A percentile compares a stretch with the other conserved stretches of the same genome.
These are phyloP conservation scores for Penicillium freii DNA, from an alignment of 2,329 filamentous ascomycete genomes.

Conservation along the genomic window DNA sequence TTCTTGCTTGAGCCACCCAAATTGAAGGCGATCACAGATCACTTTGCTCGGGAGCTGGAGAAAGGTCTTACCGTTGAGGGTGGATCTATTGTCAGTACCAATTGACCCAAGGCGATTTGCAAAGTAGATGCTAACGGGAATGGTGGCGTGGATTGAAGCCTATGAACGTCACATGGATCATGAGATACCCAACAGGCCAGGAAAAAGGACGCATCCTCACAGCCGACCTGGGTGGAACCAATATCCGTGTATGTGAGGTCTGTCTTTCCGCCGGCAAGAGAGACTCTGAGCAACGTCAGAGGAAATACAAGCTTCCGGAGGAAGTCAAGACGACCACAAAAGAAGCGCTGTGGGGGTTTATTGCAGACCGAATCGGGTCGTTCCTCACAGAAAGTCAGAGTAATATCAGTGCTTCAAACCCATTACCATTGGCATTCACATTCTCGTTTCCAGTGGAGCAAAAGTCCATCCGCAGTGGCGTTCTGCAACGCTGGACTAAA, in stretches of 20 bases:
- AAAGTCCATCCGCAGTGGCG: slow-evolving; percentile 77
- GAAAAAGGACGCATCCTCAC: slow-evolving; percentile 80
- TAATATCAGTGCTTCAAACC: slow-evolving; percentile 39
- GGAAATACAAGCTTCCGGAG: slow-evolving; percentile 81
- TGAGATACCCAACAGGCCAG: slow-evolving; percentile 70
- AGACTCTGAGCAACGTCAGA: slow-evolving; percentile 81
- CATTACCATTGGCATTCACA: slow-evolving; percentile 77
- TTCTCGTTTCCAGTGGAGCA: slow-evolving; percentile 89
- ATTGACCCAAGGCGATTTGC: background rate
- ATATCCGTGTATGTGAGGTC: slow-evolving; percentile 83
- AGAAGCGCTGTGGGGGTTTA: slow-evolving; percentile 82
- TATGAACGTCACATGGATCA: slow-evolving; percentile 92
- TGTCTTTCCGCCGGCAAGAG: slow-evolving; percentile 73
- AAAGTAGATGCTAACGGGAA: background rate
- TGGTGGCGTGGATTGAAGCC: slow-evolving; percentile 54
- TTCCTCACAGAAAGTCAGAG: slow-evolving; percentile 74
- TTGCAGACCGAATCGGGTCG: slow-evolving; percentile 76
- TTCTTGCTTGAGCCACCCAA: slow-evolving; percentile 71
- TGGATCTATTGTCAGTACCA: slow-evolving; percentile 71
- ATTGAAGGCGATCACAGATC: slow-evolving; percentile 81
- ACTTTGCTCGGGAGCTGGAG: slow-evolving; percentile 77
- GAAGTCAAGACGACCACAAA: slow-evolving; percentile 75
- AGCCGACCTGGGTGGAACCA: slow-evolving; percentile 88
- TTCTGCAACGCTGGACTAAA: slow-evolving; percentile 89
- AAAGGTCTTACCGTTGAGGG: slow-evolving; percentile 77